Evolutionary conservation across 2,329 filamentous ascomycete species (phyloP).

Genomic region (Furcasterigmium sp.): DNA sequence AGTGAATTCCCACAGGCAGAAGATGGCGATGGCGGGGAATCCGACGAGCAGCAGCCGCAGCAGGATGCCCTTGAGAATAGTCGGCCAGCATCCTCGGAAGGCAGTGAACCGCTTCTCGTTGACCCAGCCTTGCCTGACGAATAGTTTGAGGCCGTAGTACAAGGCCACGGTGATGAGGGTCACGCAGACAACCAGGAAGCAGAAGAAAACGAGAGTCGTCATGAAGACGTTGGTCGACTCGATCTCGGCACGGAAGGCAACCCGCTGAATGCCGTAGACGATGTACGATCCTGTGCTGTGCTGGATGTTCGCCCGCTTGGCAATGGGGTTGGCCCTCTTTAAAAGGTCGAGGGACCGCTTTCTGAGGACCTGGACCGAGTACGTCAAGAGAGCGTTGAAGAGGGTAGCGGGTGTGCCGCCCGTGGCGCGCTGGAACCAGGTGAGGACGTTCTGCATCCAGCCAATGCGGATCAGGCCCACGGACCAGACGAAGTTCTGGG

Average conservation of each 20-base stretch:
- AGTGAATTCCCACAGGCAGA: constrained; percentile 93
- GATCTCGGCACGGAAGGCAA: constrained; percentile 79
- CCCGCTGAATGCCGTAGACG: constrained; percentile 81
- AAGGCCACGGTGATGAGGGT: constrained; percentile 66
- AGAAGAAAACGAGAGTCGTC: constrained; percentile 85
- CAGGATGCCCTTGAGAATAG: constrained; percentile 87
- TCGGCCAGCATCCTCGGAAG: constrained; percentile 88
- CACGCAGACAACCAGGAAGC: constrained; percentile 73
- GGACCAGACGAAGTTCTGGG: constrained; percentile 96
- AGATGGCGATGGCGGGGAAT: constrained; percentile 83
- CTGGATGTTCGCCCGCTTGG: constrained; percentile 50
- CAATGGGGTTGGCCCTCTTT: constrained; percentile 24
- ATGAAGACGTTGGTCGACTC: constrained; percentile 91
- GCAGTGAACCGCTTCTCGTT: constrained; percentile 83
- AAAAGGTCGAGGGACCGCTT: constrained; percentile 45
- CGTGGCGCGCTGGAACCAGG: constrained; percentile 93
- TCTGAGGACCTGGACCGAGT: constrained; percentile 81
- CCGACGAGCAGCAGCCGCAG: constrained; percentile 88
- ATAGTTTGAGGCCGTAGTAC: constrained; percentile 81
- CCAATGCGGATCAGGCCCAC: constrained; percentile 87
- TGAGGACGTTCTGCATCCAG: constrained; percentile 86
- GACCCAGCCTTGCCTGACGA: constrained; percentile 71
- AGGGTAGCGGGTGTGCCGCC: constrained; percentile 79
- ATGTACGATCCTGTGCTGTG: constrained; percentile 50
- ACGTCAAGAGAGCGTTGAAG: constrained; percentile 66